phyloP scores from a whole-genome alignment of 257 asterid species.

The Cruciata laevipes region DNA sequence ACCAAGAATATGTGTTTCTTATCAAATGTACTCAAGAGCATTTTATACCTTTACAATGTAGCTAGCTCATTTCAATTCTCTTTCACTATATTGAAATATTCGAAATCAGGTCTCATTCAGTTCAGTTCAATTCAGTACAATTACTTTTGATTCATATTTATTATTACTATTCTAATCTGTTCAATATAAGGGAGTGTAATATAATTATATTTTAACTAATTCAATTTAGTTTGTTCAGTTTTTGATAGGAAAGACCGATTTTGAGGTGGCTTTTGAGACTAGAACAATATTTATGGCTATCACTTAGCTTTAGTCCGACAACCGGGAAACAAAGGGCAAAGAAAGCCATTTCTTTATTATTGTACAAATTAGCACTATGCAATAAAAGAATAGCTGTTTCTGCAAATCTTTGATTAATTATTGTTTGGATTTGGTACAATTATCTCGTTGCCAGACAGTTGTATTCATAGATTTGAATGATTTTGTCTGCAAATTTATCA shows the following conservation, averaged over 20 bases:
- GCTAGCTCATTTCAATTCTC: too few species aligned
- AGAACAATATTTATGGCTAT: background rate
- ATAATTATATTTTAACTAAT: too few species aligned
- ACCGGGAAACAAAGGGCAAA: background rate
- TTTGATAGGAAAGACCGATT: background rate
- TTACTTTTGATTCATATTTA: too few species aligned
- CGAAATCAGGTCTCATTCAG: too few species aligned
- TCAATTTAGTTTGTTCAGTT: too few species aligned
- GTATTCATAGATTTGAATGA: slow-evolving; percentile 6
- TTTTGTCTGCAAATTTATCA: slow-evolving; percentile 1
- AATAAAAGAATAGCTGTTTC: background rate
- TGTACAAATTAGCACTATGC: background rate
- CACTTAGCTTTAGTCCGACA: background rate
- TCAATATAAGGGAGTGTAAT: too few species aligned
- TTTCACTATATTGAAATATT: too few species aligned
- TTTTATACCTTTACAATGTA: slow-evolving; percentile 1
- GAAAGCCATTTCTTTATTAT: background rate
- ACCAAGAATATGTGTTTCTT: slow-evolving; percentile 10
- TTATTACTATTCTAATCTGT: background rate
- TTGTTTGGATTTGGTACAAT: slow-evolving; percentile 10
- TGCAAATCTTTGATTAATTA: slow-evolving; percentile 8
- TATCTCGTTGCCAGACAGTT: slow-evolving; percentile 8
- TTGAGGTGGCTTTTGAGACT: background rate
- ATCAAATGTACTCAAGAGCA: slow-evolving; percentile 5
- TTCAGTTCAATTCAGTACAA: too few species aligned